Evolutionary conservation across 345 rosid genomes (phyloP).

Genomic region (Nephelium lappaceum): DNA sequence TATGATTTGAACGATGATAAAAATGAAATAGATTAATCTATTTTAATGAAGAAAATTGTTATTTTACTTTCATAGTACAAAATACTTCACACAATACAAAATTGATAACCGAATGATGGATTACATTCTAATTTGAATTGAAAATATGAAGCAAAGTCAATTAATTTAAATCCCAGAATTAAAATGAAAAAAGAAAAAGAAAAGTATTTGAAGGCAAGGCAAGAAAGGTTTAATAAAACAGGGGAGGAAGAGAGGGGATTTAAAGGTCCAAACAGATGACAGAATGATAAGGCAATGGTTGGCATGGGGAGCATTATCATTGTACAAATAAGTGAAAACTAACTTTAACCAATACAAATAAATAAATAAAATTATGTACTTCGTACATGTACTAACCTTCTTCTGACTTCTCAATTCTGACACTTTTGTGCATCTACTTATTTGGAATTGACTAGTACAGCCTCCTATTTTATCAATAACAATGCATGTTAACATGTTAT

Average conservation of each 20-base stretch:
- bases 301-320: slow-evolving; percentile 32
- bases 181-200: neutral
- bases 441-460: neutral
- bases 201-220: neutral
- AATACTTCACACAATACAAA: too few species aligned
- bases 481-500: too few species aligned
- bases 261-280: slow-evolving; percentile 4
- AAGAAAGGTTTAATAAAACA: neutral
- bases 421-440: neutral
- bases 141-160: too few species aligned
- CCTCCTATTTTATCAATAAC: too few species aligned
- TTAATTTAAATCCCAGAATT: too few species aligned
- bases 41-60: too few species aligned
- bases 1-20: too few species aligned
- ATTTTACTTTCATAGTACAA: too few species aligned
- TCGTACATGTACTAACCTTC: neutral
- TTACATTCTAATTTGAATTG: too few species aligned
- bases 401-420: neutral
- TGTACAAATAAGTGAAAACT: neutral
- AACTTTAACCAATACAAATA: neutral
- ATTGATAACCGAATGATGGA: too few species aligned
- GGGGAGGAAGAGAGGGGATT: neutral
- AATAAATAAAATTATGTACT: neutral
- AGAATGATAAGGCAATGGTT: neutral
- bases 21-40: too few species aligned